These are phyloP conservation scores for Alliaria petiolata DNA, from an alignment of 345 rosid species.

Conservation along the genomic window DNA sequence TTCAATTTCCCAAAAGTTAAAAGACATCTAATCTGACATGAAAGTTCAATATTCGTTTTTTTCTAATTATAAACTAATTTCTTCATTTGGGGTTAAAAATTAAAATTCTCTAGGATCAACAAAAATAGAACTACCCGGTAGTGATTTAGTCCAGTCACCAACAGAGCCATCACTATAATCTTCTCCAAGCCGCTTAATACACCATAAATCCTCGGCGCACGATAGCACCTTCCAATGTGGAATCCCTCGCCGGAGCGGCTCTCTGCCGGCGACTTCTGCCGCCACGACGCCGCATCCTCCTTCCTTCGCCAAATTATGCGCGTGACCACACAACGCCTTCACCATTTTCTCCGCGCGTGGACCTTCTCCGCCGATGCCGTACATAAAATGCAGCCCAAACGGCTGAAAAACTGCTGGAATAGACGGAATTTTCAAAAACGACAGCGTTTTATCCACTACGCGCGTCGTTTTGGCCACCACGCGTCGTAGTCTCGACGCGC, in stretches of 20 bases:
- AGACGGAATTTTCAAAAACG: conserved; percentile 74
- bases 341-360: conserved; percentile 50
- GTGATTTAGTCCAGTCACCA: conserved; percentile 90
- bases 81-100: not conserved
- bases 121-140: conserved; percentile 73
- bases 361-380: conserved; percentile 88
- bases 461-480: conserved; percentile 60
- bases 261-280: conserved; percentile 62
- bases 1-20: not conserved
- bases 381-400: conserved; percentile 74
- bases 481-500: conserved; percentile 51
- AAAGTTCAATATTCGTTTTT: not conserved
- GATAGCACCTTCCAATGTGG: conserved; percentile 87
- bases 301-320: conserved; percentile 75
- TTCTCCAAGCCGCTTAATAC: conserved; percentile 79
- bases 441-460: conserved; percentile 60
- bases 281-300: conserved; percentile 74
- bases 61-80: not conserved
- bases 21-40: conserved; percentile 1
- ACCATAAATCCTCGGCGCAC: conserved; percentile 75
- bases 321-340: conserved; percentile 57
- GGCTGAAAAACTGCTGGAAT: conserved; percentile 77
- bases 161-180: conserved; percentile 65
- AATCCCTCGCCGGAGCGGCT: conserved; percentile 62
- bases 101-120: conserved; percentile 93